These are phyloP conservation scores for Alloteropsis semialata DNA, from an alignment of 176 grass and related monocot genomes.

Conservation along the genomic window DNA sequence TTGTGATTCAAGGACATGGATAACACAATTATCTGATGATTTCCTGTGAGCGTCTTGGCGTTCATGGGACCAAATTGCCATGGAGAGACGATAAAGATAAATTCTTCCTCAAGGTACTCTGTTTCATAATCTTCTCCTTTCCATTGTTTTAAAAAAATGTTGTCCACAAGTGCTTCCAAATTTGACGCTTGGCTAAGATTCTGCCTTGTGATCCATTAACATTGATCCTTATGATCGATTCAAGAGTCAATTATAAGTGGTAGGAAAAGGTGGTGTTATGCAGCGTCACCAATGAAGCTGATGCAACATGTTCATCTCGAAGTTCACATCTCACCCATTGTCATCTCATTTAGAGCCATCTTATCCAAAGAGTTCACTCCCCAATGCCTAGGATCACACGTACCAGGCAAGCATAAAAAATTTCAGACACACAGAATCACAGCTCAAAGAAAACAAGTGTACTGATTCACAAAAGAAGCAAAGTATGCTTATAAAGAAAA, in stretches of 20 bases:
- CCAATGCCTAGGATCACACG: background rate
- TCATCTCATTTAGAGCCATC: background rate
- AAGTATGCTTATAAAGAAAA: background rate
- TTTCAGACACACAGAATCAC: background rate
- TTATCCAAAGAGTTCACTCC: background rate
- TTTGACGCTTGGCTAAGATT: background rate
- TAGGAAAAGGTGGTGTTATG: background rate
- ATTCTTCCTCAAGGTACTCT: conserved; percentile 30
- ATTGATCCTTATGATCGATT: background rate
- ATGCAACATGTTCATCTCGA: conserved; percentile 11
- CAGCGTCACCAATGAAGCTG: background rate
- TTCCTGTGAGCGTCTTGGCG: background rate
- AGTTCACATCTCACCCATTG: background rate
- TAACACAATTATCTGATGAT: background rate
- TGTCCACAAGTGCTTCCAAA: no score
- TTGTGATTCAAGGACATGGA: background rate
- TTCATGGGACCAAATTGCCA: background rate
- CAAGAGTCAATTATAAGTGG: background rate
- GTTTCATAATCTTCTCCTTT: conserved; percentile 3
- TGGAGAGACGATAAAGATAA: background rate
- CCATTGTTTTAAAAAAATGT: background rate
- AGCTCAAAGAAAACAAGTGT: background rate
- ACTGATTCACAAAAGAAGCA: background rate
- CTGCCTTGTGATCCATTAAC: background rate
- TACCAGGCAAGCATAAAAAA: conserved; percentile 1